phyloP scores from a whole-genome alignment of 495 filamentous ascomycete species.

The Acidomyces sp. region DNA sequence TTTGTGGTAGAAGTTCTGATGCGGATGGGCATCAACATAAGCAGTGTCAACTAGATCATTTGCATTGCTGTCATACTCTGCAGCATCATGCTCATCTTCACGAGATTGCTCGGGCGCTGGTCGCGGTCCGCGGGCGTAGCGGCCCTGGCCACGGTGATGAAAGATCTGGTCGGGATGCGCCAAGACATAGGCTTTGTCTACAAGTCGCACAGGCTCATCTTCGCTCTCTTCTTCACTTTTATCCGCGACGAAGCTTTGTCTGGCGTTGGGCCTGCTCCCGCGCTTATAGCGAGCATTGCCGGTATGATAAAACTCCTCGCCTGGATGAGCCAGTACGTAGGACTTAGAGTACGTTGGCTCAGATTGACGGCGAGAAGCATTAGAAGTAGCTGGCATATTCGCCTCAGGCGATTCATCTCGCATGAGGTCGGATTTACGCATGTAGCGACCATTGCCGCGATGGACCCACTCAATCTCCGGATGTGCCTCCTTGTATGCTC shows the following conservation, averaged over 20 bases:
- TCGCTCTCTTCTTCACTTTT: slow-evolving; percentile 1
- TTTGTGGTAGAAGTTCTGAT: slow-evolving; percentile 14
- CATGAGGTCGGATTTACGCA: slow-evolving; percentile 1
- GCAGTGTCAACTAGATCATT: slow-evolving; percentile 5
- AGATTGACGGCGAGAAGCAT: neutral
- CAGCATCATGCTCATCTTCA: slow-evolving; percentile 1
- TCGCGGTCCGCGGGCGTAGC: slow-evolving; percentile 11
- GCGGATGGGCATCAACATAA: slow-evolving; percentile 13
- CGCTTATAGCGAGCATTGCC: slow-evolving; percentile 17
- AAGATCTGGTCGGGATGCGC: slow-evolving; percentile 12
- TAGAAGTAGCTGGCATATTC: neutral
- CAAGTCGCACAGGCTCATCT: slow-evolving; percentile 1
- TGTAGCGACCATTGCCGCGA: slow-evolving; percentile 18
- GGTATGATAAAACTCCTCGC: slow-evolving; percentile 16
- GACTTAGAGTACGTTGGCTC: slow-evolving; percentile 11
- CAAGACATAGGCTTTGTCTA: slow-evolving; percentile 7
- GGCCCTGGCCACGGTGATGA: slow-evolving; percentile 20
- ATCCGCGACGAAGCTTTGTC: neutral
- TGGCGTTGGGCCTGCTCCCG: slow-evolving; percentile 3
- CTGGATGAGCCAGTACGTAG: slow-evolving; percentile 7
- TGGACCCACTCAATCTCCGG: slow-evolving; percentile 14
- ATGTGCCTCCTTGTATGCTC: slow-evolving; percentile 5
- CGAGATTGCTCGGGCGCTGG: neutral
- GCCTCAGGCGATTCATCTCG: neutral
- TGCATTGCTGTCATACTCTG: slow-evolving; percentile 1